Evolutionary conservation across 345 rosid genomes (phyloP).

Genomic region (Eucalyptus cloeziana): DNA sequence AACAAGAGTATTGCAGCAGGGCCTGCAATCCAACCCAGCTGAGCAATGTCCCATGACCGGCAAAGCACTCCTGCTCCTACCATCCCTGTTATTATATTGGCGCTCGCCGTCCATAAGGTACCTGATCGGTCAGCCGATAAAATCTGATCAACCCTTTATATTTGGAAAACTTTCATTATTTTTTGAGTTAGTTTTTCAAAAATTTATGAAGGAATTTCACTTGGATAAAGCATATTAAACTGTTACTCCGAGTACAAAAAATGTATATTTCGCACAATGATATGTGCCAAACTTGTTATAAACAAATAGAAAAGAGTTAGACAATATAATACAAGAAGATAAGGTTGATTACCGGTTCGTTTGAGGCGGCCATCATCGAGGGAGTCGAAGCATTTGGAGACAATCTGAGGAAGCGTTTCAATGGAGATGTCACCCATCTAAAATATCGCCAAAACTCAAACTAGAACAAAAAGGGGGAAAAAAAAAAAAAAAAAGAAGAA

Average conservation of each 20-base stretch:
- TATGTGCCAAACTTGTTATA: not conserved
- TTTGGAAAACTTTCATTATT: not conserved
- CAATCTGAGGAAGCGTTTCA: constrained; percentile 9
- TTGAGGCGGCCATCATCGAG: constrained; percentile 69
- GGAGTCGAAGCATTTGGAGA: constrained; percentile 5
- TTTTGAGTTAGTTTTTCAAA: not conserved
- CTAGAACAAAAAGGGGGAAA: no score
- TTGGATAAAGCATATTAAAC: not conserved
- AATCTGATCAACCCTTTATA: not conserved
- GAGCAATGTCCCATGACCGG: constrained; percentile 68
- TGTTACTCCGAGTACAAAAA: not conserved
- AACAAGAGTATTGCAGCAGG: constrained; percentile 69
- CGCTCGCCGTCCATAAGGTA: constrained; percentile 68
- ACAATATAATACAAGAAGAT: not conserved
- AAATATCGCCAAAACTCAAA: not conserved
- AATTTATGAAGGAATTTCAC: not conserved
- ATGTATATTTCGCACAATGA: not conserved
- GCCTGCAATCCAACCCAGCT: constrained; percentile 82
- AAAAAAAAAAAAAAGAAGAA: not conserved
- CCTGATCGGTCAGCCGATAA: constrained; percentile 7
- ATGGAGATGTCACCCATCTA: constrained; percentile 28
- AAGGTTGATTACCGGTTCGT: constrained; percentile 1
- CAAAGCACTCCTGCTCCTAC: constrained; percentile 75
- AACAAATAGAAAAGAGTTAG: not conserved
- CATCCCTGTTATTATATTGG: constrained; percentile 67